A percentile compares a stretch with the other conserved stretches of the same genome.
Conservation (phyloP, 768 basidiomycete genomes). For the Mycena capillaripes region DNA sequence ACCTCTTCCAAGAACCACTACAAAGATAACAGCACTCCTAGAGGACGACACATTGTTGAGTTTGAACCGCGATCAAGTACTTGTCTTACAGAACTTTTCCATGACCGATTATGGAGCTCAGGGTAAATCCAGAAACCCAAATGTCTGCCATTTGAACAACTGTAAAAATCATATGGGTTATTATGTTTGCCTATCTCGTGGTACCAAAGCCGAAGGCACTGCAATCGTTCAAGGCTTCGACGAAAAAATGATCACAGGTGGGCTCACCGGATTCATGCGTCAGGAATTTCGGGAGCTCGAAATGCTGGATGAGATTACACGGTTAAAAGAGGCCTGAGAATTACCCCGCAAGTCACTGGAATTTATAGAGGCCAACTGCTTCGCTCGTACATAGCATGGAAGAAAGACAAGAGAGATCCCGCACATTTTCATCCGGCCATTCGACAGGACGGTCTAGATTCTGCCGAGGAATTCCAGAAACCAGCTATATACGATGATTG, state of each 20-base stretch:
- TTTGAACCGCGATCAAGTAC: constrained; percentile 42
- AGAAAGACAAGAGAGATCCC: too few relatives aligned
- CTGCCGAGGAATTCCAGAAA: too few relatives aligned
- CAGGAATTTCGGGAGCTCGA: constrained; percentile 53
- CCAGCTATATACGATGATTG: too few relatives aligned
- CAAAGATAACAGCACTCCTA: constrained; percentile 6
- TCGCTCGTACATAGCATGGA: too few relatives aligned
- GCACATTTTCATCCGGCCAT: too few relatives aligned
- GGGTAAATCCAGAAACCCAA: constrained; percentile 45
- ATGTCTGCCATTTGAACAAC: constrained; percentile 41
- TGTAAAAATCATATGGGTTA: constrained; percentile 41
- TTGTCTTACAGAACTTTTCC: constrained; percentile 45
- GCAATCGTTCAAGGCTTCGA: constrained; percentile 46
- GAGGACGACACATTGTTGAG: constrained; percentile 30
- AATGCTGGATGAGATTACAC: constrained; percentile 51
- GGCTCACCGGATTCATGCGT: constrained; percentile 43
- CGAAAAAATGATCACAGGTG: constrained; percentile 39
- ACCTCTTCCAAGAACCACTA: constrained; percentile 32
- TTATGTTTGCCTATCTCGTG: constrained; percentile 48
- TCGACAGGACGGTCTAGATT: too few relatives aligned
- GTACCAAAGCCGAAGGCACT: constrained; percentile 38
- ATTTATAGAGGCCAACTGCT: too few relatives aligned
- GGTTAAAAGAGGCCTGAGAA: not conserved
- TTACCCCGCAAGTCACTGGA: too few relatives aligned
- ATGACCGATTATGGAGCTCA: constrained; percentile 54